phyloP scores from a whole-genome alignment of 176 grass and related monocot genomes.

The Juncus effusus region DNA sequence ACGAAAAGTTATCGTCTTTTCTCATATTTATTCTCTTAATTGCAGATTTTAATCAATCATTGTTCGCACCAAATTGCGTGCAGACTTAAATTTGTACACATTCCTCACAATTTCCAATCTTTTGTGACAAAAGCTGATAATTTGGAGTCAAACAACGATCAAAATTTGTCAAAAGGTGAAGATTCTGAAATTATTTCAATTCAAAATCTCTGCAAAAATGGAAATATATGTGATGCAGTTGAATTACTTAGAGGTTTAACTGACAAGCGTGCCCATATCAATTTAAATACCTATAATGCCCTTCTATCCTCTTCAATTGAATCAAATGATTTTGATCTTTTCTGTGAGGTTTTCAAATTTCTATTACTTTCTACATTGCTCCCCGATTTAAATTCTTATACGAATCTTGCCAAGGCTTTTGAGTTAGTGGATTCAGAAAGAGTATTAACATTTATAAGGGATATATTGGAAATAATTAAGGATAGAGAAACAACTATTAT shows the following conservation, averaged over 20 bases:
- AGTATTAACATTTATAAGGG: constrained; percentile 58
- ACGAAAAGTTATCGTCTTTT: not conserved
- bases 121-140: constrained; percentile 7
- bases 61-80: not conserved
- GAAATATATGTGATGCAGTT: constrained; percentile 40
- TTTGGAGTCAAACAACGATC: constrained; percentile 8
- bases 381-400: constrained; percentile 63
- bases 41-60: constrained; percentile 7
- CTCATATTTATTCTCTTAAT: constrained; percentile 1
- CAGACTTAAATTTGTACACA: constrained; percentile 9
- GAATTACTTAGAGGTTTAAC: constrained; percentile 38
- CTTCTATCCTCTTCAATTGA: constrained; percentile 42
- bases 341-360: constrained; percentile 67
- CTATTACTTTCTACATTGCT: constrained; percentile 56
- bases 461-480: constrained; percentile 52
- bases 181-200: constrained; percentile 26
- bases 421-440: constrained; percentile 42
- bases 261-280: constrained; percentile 31
- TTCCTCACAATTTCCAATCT: constrained; percentile 13
- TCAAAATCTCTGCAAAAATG: constrained; percentile 53
- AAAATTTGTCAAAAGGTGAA: not conserved
- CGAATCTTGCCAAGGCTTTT: constrained; percentile 58
- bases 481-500: constrained; percentile 53
- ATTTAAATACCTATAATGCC: constrained; percentile 41
- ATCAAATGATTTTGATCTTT: constrained; percentile 44